Percentiles rank a stretch among this genome's conserved stretches.
Conservation (phyloP, 805 yeast species). For the Yarrowia yakushimensis region DNA sequence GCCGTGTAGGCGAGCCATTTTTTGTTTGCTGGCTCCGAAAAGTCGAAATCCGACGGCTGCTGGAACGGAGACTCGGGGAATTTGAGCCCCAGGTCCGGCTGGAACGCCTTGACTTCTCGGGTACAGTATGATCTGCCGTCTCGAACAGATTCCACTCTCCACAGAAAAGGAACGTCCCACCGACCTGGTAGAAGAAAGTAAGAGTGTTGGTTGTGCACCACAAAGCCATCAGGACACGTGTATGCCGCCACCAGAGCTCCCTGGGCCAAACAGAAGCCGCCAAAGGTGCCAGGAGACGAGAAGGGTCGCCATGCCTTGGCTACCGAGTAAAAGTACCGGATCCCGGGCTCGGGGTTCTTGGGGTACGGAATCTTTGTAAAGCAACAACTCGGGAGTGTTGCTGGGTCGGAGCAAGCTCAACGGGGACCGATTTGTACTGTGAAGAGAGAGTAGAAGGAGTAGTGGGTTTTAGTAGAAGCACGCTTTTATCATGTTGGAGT, state of each 20-base stretch:
- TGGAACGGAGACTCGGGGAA: conserved; percentile 29
- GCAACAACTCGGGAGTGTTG: conserved; percentile 5
- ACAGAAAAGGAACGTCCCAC: conserved; percentile 34
- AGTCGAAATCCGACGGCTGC: conserved; percentile 17
- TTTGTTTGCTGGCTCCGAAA: conserved; percentile 11
- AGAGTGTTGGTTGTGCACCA: conserved; percentile 31
- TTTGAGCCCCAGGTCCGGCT: conserved; percentile 30
- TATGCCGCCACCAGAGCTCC: conserved; percentile 3
- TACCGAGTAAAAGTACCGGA: conserved; percentile 16
- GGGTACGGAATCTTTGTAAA: neutral
- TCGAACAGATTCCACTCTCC: conserved; percentile 33
- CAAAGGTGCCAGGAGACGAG: conserved; percentile 23
- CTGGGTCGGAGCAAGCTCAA: conserved; percentile 12
- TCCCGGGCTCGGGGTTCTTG: conserved; percentile 5
- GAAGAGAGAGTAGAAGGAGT: no score
- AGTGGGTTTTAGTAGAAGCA: no score
- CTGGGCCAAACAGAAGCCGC: conserved; percentile 19
- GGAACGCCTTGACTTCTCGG: conserved; percentile 34
- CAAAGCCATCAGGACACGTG: conserved; percentile 16
- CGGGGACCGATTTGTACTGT: neutral
- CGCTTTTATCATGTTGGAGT: neutral
- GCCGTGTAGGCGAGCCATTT: conserved; percentile 26
- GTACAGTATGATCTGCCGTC: conserved; percentile 34
- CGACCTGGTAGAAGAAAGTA: conserved; percentile 35
- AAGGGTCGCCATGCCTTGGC: conserved; percentile 22